A percentile compares a stretch with the other conserved stretches of the same genome.
Evolutionary conservation across 306 rosid species (phyloP).

Genomic region (Dalbergia cochinchinensis): DNA sequence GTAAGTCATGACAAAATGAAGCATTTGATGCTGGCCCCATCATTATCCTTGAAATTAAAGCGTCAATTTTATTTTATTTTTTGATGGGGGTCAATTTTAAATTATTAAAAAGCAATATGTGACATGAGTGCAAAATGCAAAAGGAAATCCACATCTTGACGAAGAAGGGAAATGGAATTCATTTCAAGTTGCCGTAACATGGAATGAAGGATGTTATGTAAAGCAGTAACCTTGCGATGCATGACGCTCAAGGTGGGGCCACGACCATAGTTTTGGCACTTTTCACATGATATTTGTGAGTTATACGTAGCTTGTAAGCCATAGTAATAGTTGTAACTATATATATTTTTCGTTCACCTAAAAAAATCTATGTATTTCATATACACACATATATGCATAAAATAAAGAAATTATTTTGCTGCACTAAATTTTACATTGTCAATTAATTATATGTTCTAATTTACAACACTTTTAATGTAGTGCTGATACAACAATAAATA

Average conservation of each 20-base stretch:
- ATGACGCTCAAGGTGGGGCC: constrained; percentile 45
- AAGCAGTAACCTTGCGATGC: constrained; percentile 35
- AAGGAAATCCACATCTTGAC: constrained; percentile 35
- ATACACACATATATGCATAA: background rate
- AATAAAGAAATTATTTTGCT: too few relatives aligned
- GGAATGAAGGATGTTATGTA: constrained; percentile 35
- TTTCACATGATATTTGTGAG: constrained; percentile 55
- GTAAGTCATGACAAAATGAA: constrained; percentile 48
- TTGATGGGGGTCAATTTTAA: background rate
- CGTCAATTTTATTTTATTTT: constrained; percentile 1
- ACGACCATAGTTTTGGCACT: constrained; percentile 44
- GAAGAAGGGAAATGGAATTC: constrained; percentile 43
- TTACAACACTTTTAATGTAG: too few relatives aligned
- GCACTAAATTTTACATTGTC: too few relatives aligned
- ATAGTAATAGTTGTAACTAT: constrained; percentile 19
- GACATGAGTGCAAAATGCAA: constrained; percentile 42
- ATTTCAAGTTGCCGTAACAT: constrained; percentile 32
- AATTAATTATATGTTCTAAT: too few relatives aligned
- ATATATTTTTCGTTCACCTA: too few relatives aligned
- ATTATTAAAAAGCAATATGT: background rate
- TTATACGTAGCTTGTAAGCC: constrained; percentile 66
- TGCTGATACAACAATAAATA: too few relatives aligned
- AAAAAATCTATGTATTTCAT: background rate
- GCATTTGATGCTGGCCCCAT: constrained; percentile 49
- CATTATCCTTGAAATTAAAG: constrained; percentile 55